Evolutionary conservation across 345 rosid genomes (phyloP).

Genomic region (Sonneratia alba): DNA sequence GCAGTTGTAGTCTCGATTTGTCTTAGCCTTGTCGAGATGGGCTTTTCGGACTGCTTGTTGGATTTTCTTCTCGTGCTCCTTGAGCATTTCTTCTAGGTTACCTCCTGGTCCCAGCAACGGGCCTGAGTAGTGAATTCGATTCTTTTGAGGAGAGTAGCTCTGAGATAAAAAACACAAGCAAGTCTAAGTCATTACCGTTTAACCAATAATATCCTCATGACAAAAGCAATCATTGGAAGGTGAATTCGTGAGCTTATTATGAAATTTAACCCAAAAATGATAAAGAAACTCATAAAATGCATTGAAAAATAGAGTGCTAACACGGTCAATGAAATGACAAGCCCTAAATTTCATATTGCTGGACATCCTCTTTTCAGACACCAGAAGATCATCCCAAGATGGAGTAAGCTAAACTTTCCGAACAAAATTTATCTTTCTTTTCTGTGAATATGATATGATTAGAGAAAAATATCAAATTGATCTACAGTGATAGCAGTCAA

Average conservation of each 20-base stretch:
- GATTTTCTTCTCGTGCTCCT: constrained; percentile 74
- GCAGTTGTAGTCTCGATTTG: constrained; percentile 13
- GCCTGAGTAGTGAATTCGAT: constrained; percentile 58
- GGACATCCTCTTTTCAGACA: neutral
- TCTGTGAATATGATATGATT: no score
- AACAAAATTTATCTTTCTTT: no score
- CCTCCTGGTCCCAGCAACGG: constrained; percentile 55
- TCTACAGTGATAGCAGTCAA: no score
- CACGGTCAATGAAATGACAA: neutral
- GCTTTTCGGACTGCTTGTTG: constrained; percentile 77
- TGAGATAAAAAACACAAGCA: constrained; percentile 16
- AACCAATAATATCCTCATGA: neutral
- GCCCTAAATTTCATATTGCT: neutral
- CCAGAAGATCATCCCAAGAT: neutral
- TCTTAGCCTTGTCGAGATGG: constrained; percentile 43
- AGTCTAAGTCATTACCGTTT: constrained; percentile 9
- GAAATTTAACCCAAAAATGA: neutral
- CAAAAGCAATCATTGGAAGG: neutral
- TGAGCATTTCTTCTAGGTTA: constrained; percentile 80
- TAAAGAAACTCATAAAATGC: neutral
- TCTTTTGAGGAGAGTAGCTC: constrained; percentile 29
- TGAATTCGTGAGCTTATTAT: neutral
- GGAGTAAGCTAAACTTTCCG: neutral
- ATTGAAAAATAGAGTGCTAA: neutral
- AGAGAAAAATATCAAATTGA: no score